Base-by-base conservation (phyloP, 1,284 basidiomycete species). In the Moesziomyces sp. region DNA sequence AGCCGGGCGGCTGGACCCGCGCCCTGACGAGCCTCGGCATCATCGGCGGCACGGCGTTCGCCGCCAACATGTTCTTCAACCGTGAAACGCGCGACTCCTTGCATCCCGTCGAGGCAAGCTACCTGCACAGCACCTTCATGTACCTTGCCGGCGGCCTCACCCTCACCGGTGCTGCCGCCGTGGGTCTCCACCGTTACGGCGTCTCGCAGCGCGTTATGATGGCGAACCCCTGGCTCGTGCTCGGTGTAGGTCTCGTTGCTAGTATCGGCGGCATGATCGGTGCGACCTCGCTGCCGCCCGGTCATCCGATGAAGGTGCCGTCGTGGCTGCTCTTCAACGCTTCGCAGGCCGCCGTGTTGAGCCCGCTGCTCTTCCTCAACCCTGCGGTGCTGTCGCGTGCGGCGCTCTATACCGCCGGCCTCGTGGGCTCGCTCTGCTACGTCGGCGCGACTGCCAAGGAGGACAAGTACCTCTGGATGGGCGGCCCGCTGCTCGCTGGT, bases 341-440 rank as follows among this genome's bases (percentile, higher is more conserved):
- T 6, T 92, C 89, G 80, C 93, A 95, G 86, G 92, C 92, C 16
- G 91, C 87, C 92, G 62, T 92, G 89, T 24, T 78, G 34, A 74
- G 77, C 46, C 83, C 83, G 10, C 84, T 96, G 23, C 92, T 93
- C 86, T 94, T 95, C 88, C 85, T 93, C 55, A 90, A 88, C 79
- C 93, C 94, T 1, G 92, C 92, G 14, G 88, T 96, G 64, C 88
- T 96, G 47, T 90, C 91, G n/a, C 89, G 93, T 44, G 94, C 93
- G 10, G 93, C 92, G 13, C 86, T 96, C 6, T 96, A 96, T 85
- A 95, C 93, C 0, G 88, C 90, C 46, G 93, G 93, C 47, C 88
- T 94, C 3, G 90, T 94, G 19, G 93, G 93, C 54, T 83, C 82
- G 8, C 88, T 95, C 30, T 91, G 91, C 40, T 96, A 93, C 81